Percentiles rank a stretch among this genome's conserved stretches.
phyloP scores from a whole-genome alignment of 2,329 filamentous ascomycete species.

The Colletotrichum trifolii region DNA sequence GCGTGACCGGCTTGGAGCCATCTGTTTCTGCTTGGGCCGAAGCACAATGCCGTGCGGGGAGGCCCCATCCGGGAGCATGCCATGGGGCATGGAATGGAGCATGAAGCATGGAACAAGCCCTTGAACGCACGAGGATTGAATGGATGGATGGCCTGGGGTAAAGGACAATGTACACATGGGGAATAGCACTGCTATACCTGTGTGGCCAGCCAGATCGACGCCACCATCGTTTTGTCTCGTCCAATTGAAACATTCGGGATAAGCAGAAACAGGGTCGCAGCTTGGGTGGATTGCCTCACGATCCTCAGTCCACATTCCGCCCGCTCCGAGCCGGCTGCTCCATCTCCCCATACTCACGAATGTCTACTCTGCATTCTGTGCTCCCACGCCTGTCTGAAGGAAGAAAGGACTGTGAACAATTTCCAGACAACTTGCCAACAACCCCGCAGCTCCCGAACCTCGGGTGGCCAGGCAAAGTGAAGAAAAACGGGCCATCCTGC shows the following conservation, averaged over 20 bases:
- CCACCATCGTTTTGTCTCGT: slow-evolving; percentile 1
- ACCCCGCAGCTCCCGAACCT: no score
- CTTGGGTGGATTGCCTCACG: neutral
- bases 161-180: neutral
- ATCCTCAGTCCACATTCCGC: slow-evolving; percentile 10
- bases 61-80: slow-evolving; percentile 1
- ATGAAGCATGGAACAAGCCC: no score
- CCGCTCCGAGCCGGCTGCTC: slow-evolving; percentile 24
- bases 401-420: no score
- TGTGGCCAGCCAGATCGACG: slow-evolving; percentile 2
- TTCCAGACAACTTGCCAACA: no score
- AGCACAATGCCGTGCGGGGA: slow-evolving; percentile 31
- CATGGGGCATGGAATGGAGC: no score
- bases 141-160: slow-evolving; percentile 8
- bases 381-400: no score
- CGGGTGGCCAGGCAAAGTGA: no score
- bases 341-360: slow-evolving; percentile 1
- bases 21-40: slow-evolving; percentile 10
- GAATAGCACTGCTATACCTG: no score
- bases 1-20: slow-evolving; percentile 31
- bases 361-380: no score
- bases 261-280: slow-evolving; percentile 20
- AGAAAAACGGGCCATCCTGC: no score
- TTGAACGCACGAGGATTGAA: no score
- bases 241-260: slow-evolving; percentile 26